Conservation (phyloP, 225 moss, liverwort and hornwort species). For the Rhytidiadelphus loreus region DNA sequence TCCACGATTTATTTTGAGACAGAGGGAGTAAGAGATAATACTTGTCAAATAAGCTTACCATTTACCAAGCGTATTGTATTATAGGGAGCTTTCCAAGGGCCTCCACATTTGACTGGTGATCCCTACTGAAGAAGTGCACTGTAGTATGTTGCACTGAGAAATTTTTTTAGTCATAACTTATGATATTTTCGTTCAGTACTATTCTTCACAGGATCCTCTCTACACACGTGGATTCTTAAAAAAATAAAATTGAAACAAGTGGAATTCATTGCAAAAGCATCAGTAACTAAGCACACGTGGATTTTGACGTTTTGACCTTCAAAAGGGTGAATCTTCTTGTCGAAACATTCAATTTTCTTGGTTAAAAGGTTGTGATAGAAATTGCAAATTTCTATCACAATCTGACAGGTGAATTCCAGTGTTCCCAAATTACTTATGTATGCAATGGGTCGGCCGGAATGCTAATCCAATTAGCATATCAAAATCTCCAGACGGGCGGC, state of each 20-base stretch:
- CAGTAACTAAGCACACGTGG: not conserved
- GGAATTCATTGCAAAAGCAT: too few species aligned
- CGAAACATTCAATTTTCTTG: too few species aligned
- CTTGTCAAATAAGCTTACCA: not conserved
- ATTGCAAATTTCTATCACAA: not conserved
- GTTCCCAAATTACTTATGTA: not conserved
- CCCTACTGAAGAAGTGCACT: not conserved
- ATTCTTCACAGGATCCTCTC: not conserved
- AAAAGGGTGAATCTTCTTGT: not conserved
- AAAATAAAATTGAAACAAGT: too few species aligned
- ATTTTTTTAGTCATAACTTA: not conserved
- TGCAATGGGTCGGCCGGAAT: not conserved
- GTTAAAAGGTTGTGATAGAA: not conserved
- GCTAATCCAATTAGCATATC: too few species aligned
- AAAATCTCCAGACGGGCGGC: not conserved
- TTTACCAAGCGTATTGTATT: too few species aligned
- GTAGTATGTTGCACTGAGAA: not conserved
- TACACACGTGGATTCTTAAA: not conserved
- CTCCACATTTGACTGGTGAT: not conserved
- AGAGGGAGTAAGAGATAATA: not conserved
- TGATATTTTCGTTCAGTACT: not conserved
- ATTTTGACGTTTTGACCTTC: not conserved
- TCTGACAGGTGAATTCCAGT: not conserved
- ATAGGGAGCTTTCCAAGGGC: not conserved
- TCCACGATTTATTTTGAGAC: too few species aligned